Base-by-base conservation (phyloP, 129 eudicot species). In the Erigeron canadensis region DNA sequence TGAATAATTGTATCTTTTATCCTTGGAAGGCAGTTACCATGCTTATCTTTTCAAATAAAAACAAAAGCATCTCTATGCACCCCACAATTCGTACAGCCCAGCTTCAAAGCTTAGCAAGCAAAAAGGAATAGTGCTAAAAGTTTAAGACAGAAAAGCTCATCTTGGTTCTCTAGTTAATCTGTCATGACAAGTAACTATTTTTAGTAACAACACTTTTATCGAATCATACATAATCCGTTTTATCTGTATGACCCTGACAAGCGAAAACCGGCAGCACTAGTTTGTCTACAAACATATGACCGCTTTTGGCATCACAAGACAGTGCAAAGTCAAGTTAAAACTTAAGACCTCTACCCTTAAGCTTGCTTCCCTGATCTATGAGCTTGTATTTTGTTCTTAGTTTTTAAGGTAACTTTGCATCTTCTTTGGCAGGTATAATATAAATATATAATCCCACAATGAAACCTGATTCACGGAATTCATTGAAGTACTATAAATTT, bases 221-320 rank as follows among this genome's bases (percentile, higher is more conserved):
- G 3, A 28, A 28, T 28, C 34, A 28, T 28, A 28, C 34, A 28
- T 28, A 28, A 28, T 28, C 34, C 34, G 3, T 28, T 2, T 28
- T 28, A 89, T 80, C 84, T 86, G 62, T 89, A 89, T 1, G 75
- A 66, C 60, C 74, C 67, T 0, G 91, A 91, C 67, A 89, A 77
- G 19, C 79, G 86, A 80, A 50, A 89, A 47, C 87, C 91, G 87
- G 74, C 84, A 84, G 75, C 58, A 82, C 87, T 65, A 86, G 8
- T 64, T 89, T 89, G 87, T 81, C 89, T 0, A 85, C 81, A 72
- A 84, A 83, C 96, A 89, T 89, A 80, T 83, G 86, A 22, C 96
- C 96, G 96, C 86, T 84, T 84, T 89, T 4, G 91, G 96, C 96
- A 89, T 89, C 37, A 89, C 87, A 45, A 86, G 96, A 91, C 96